These are phyloP conservation scores for Nemania bipapillata DNA, from an alignment of 2,329 filamentous ascomycete genomes.

Conservation along the genomic window DNA sequence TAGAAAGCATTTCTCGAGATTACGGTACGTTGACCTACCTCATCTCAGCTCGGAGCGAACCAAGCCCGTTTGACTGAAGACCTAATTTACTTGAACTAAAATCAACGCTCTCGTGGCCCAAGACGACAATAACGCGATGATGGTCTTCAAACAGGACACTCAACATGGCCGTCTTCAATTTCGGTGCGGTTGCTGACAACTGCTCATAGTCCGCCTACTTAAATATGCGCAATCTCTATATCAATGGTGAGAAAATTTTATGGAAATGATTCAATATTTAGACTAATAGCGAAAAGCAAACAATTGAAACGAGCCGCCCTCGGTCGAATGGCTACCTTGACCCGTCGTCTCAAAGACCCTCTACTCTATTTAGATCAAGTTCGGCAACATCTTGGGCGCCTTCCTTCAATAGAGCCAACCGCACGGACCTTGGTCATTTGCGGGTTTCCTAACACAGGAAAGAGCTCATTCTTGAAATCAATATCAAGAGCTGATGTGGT, in stretches of 20 bases:
- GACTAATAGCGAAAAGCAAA: conserved; percentile 64
- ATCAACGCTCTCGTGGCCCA: neutral
- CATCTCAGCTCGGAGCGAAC: neutral
- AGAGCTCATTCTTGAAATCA: conserved; percentile 93
- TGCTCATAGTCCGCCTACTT: conserved; percentile 76
- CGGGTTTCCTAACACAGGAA: conserved; percentile 97
- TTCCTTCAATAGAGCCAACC: conserved; percentile 98
- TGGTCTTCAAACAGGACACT: neutral
- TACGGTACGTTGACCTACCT: conserved; percentile 60
- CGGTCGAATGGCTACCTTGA: conserved; percentile 97
- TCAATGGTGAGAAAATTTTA: conserved; percentile 66
- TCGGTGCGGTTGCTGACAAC: conserved; percentile 15
- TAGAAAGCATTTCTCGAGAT: conserved; percentile 94
- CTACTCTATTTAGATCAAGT: conserved; percentile 96
- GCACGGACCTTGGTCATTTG: conserved; percentile 95
- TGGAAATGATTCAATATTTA: neutral
- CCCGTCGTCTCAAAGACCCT: conserved; percentile 92
- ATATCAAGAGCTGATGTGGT: conserved; percentile 89
- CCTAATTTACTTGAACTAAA: neutral
- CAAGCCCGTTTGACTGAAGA: neutral
- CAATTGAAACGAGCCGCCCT: conserved; percentile 96
- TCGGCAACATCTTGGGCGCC: conserved; percentile 94
- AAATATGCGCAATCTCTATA: conserved; percentile 97
- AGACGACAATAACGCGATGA: too few species aligned
- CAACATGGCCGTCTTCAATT: neutral